A percentile compares a stretch with the other conserved stretches of the same genome.
These are phyloP conservation scores for Lindgomyces ingoldianus DNA, from an alignment of 495 filamentous ascomycete genomes.

Conservation along the genomic window DNA sequence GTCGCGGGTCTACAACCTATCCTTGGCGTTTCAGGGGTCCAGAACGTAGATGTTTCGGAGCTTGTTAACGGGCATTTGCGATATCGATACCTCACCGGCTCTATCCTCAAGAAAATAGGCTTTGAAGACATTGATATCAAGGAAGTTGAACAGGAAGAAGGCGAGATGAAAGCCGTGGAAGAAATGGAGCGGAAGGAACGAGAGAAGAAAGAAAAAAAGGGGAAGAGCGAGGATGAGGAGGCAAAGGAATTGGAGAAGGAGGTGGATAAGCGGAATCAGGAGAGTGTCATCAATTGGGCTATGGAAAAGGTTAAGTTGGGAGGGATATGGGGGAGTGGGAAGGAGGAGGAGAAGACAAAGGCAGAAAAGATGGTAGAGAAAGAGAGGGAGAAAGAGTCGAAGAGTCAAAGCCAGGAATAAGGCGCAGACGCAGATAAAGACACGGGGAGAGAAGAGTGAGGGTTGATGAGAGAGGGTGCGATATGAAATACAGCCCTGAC, in stretches of 20 bases:
- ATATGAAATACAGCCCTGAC: no score
- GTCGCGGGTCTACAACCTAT: constrained; percentile 74
- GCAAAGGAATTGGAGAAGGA: constrained; percentile 39
- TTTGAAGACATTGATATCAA: constrained; percentile 62
- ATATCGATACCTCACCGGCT: constrained; percentile 69
- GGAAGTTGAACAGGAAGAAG: constrained; percentile 61
- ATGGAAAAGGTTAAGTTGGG: constrained; percentile 33
- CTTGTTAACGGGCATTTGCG: constrained; percentile 70
- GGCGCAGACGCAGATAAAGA: no score
- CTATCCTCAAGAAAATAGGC: constrained; percentile 67
- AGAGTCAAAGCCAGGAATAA: no score
- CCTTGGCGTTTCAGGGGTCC: constrained; percentile 64
- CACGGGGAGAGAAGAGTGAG: no score
- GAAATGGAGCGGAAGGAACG: constrained; percentile 58
- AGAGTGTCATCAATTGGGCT: constrained; percentile 35
- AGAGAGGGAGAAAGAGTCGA: constrained; percentile 9
- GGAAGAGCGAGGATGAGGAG: constrained; percentile 47
- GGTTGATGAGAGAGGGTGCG: no score
- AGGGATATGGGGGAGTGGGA: constrained; percentile 16
- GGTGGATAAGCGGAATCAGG: constrained; percentile 41
- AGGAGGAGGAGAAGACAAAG: constrained; percentile 8
- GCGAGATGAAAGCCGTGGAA: constrained; percentile 57
- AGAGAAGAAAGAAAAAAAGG: constrained; percentile 51
- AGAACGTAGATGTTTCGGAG: constrained; percentile 74
- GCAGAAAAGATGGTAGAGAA: constrained; percentile 31